Evolutionary conservation across 306 rosid species (phyloP).

Genomic region (Vigna angularis): DNA sequence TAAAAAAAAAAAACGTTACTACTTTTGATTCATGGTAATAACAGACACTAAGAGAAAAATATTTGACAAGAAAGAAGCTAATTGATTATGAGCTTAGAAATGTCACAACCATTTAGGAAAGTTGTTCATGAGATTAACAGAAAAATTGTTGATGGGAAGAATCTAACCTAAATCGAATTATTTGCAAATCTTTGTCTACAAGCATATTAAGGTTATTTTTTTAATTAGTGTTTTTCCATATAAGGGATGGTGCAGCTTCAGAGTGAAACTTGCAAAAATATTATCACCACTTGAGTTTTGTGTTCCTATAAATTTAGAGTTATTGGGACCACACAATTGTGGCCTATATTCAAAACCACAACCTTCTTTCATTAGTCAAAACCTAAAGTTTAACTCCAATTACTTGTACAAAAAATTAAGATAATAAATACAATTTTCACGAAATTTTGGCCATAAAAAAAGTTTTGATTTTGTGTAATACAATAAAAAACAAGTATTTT

Average conservation of each 20-base stretch:
- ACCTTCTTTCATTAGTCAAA: background rate
- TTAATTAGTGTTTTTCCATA: background rate
- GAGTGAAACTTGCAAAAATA: background rate
- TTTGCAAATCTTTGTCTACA: background rate
- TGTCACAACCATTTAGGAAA: background rate
- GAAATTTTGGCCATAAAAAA: too few species aligned
- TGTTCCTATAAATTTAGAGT: constrained; percentile 9
- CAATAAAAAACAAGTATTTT: background rate
- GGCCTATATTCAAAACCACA: constrained; percentile 11
- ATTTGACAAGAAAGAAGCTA: background rate
- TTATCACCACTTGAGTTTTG: background rate
- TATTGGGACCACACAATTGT: constrained; percentile 20
- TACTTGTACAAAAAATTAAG: too few species aligned
- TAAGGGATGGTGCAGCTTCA: background rate
- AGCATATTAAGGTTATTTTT: background rate
- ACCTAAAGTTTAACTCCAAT: too few species aligned
- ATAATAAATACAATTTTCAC: too few species aligned
- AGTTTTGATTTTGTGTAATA: background rate
- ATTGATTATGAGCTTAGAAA: background rate
- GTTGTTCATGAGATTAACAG: background rate
- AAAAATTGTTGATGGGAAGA: background rate
- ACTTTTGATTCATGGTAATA: background rate
- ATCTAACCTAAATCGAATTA: background rate
- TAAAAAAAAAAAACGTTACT: background rate
- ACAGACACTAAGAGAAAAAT: background rate